Evolutionary conservation across 73 alveolate genomes (phyloP).

Genomic region (Uronychia setigera): DNA sequence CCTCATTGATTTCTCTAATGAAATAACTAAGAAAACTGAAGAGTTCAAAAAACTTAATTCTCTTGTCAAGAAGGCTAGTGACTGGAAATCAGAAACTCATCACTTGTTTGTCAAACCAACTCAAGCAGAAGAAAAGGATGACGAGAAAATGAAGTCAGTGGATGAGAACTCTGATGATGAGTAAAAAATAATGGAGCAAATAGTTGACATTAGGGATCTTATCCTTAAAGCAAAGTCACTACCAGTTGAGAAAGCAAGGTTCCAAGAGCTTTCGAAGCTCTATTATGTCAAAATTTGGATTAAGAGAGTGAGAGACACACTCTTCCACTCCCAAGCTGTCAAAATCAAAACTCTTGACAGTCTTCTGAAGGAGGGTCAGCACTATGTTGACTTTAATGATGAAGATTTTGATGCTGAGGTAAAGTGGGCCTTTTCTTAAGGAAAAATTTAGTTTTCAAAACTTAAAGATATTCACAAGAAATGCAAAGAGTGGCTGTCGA

Average conservation of each 20-base stretch:
- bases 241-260: not conserved
- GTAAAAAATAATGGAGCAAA: no score
- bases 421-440: slow-evolving; percentile 1
- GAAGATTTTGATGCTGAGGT: slow-evolving; percentile 15
- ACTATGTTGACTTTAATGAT: slow-evolving; percentile 15
- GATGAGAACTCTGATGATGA: no score
- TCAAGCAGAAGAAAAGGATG: no score
- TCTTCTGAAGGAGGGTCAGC: slow-evolving; percentile 36
- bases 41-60: not conserved
- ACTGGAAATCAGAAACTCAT: no score
- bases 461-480: not conserved
- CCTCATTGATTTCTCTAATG: no score
- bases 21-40: not conserved
- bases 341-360: slow-evolving; percentile 36
- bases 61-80: no score
- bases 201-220: no score
- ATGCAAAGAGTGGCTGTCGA: slow-evolving; percentile 38
- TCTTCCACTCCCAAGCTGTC: slow-evolving; percentile 7
- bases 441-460: not conserved
- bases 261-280: not conserved
- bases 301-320: not conserved
- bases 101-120: no score
- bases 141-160: no score
- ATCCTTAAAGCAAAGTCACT: no score
- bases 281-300: not conserved